Conservation (phyloP, 148 eudicot genomes). For the Hydrangea macrophylla region DNA sequence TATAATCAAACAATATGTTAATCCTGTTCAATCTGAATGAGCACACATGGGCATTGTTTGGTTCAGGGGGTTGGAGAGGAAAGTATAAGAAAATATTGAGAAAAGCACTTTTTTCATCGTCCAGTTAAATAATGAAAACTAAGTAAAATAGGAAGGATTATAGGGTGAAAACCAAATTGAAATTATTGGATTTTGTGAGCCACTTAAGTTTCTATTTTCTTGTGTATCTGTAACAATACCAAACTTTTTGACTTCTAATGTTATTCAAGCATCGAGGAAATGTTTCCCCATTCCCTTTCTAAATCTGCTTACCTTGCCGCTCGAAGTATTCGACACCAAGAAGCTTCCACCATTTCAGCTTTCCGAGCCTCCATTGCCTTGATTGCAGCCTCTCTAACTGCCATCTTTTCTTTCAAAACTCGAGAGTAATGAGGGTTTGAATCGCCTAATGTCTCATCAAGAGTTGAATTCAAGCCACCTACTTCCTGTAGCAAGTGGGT, state of each 20-base stretch:
- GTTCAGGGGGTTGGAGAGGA: no score
- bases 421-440: constrained; percentile 87
- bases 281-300: background rate
- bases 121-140: no score
- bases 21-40: no score
- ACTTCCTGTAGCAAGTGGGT: constrained; percentile 56
- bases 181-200: no score
- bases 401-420: constrained; percentile 78
- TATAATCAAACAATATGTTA: background rate
- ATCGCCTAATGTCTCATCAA: constrained; percentile 88
- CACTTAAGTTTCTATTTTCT: no score
- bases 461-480: constrained; percentile 81
- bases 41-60: no score
- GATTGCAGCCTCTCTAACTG: constrained; percentile 74
- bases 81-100: no score
- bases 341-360: constrained; percentile 97
- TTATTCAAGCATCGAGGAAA: background rate
- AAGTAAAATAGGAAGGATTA: no score
- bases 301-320: constrained; percentile 61
- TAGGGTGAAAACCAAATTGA: no score
- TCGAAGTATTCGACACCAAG: constrained; percentile 89
- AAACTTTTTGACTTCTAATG: background rate
- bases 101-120: no score
- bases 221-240: no score
- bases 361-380: constrained; percentile 84